These are phyloP conservation scores for Hapsidospora chrysogenum DNA, from an alignment of 495 filamentous ascomycete genomes.

Conservation along the genomic window DNA sequence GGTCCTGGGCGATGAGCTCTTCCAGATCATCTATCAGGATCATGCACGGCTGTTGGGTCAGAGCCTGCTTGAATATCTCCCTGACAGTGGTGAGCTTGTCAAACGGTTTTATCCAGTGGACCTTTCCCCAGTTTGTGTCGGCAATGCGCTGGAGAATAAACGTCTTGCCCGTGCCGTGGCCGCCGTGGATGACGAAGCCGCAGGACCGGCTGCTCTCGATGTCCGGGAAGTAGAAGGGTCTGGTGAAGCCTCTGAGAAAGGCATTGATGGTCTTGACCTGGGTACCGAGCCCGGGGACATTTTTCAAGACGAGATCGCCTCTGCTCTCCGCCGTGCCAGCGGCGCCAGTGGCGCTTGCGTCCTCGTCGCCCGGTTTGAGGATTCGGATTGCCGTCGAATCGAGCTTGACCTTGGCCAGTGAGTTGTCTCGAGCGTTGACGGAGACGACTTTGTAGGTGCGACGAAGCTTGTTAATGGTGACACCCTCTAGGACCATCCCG, in stretches of 20 bases:
- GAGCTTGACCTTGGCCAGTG: constrained; percentile 19
- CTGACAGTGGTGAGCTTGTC: constrained; percentile 43
- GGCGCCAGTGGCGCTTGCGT: constrained; percentile 1
- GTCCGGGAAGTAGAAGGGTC: constrained; percentile 7
- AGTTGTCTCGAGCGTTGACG: constrained; percentile 21
- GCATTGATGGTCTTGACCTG: constrained; percentile 52
- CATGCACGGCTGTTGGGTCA: constrained; percentile 55
- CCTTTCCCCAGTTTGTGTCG: constrained; percentile 48
- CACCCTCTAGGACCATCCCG: constrained; percentile 30
- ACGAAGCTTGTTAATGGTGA: constrained; percentile 23
- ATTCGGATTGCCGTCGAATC: constrained; percentile 19
- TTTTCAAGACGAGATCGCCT: constrained; percentile 22
- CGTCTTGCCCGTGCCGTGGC: constrained; percentile 71
- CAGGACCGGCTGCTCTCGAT: constrained; percentile 21
- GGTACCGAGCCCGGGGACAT: constrained; percentile 45
- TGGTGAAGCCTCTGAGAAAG: constrained; percentile 41
- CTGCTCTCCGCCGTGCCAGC: constrained; percentile 4
- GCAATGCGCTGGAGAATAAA: constrained; percentile 50
- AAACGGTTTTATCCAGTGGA: constrained; percentile 39
- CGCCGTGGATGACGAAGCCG: constrained; percentile 62
- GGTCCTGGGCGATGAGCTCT: constrained; percentile 49
- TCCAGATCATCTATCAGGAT: constrained; percentile 76
- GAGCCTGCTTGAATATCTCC: constrained; percentile 56
- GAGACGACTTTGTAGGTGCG: constrained; percentile 29
- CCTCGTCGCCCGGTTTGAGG: constrained; percentile 7